Percentiles rank a stretch among this genome's conserved stretches.
Conservation (phyloP, 441 rosid species). For the Metrosideros polymorpha region DNA sequence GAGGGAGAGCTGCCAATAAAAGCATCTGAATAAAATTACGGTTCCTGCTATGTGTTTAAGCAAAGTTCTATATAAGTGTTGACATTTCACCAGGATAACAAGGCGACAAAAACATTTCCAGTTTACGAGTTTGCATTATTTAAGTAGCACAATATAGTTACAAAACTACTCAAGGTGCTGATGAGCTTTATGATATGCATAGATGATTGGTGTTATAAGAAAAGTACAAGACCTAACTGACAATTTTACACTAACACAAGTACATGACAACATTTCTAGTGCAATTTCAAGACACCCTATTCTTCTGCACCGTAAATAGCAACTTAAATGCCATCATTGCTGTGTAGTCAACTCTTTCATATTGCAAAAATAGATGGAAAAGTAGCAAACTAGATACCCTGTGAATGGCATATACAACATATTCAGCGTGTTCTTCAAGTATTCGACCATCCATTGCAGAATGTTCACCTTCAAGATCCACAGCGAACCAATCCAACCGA, state of each 20-base stretch:
- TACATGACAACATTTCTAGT: not conserved
- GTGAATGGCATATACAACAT: constrained; percentile 93
- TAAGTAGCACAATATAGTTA: not conserved
- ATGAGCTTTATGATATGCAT: not conserved
- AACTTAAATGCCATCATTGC: not conserved
- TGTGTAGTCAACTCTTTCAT: not conserved
- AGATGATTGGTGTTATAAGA: not conserved
- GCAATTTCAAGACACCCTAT: not conserved
- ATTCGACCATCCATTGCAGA: constrained; percentile 99
- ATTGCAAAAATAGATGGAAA: constrained; percentile 5
- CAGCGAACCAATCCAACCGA: constrained; percentile 91
- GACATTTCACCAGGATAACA: not conserved
- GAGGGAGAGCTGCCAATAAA: not conserved
- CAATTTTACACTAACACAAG: not conserved
- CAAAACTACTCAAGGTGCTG: not conserved
- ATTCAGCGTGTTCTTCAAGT: constrained; percentile 94
- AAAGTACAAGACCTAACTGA: not conserved
- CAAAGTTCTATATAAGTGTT: not conserved
- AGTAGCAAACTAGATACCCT: constrained; percentile 43
- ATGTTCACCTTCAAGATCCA: constrained; percentile 99
- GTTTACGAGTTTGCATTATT: not conserved
- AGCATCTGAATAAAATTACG: not conserved
- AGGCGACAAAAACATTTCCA: not conserved
- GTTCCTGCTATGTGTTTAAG: not conserved
- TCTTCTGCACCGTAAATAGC: not conserved